Conservation (phyloP, 1,284 basidiomycete genomes). For the Ganoderma resinaceum region DNA sequence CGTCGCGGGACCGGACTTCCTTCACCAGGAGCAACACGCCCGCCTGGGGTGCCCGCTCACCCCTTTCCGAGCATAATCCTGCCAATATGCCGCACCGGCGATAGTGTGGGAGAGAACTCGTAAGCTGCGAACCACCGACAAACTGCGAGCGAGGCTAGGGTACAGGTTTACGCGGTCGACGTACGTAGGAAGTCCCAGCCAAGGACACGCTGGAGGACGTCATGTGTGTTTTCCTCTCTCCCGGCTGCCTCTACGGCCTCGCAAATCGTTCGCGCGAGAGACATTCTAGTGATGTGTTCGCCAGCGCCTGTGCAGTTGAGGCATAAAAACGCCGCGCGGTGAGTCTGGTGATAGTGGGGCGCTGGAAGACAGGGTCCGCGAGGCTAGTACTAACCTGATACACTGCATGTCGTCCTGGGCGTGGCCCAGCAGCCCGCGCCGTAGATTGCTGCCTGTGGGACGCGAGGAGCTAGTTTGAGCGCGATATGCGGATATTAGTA, state of each 20-base stretch:
- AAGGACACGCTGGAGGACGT: conserved; percentile 39
- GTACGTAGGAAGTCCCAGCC: conserved; percentile 36
- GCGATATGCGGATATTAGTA: not conserved
- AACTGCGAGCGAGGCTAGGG: not conserved
- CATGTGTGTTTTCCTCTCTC: conserved; percentile 38
- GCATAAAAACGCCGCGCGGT: not conserved
- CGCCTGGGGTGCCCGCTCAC: conserved; percentile 41
- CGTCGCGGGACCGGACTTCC: conserved; percentile 39
- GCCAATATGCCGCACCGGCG: conserved; percentile 1
- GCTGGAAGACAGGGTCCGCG: not conserved
- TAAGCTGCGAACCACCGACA: conserved; percentile 1
- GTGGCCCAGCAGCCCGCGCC: conserved; percentile 77
- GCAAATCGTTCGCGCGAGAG: conserved; percentile 45
- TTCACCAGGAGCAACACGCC: conserved; percentile 57
- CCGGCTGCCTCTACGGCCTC: conserved; percentile 37
- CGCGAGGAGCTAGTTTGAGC: not conserved
- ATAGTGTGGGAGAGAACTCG: conserved; percentile 1
- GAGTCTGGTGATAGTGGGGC: conserved; percentile 3
- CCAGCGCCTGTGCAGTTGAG: conserved; percentile 44
- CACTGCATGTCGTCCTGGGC: conserved; percentile 62
- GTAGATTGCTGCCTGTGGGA: conserved; percentile 59
- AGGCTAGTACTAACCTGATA: conserved; percentile 57
- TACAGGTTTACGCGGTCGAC: conserved; percentile 13
- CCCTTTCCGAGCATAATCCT: conserved; percentile 36
- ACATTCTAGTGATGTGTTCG: conserved; percentile 48